Conservation (phyloP, 2,329 filamentous ascomycete species). For the Hyphodiscus sp. region DNA sequence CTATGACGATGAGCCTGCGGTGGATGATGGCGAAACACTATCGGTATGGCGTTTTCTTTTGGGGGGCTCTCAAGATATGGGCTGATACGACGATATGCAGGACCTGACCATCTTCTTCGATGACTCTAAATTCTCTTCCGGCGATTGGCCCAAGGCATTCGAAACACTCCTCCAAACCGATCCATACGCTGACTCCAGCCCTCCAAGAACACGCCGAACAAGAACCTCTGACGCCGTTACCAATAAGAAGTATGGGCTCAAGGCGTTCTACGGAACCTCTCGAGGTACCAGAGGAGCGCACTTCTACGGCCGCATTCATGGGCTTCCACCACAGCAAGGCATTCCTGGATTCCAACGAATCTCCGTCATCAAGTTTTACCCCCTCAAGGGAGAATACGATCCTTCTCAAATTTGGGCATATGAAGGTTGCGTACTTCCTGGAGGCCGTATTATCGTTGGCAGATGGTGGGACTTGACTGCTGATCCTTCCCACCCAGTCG, state of each 20-base stretch:
- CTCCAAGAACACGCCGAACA: neutral
- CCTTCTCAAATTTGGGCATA: constrained; percentile 36
- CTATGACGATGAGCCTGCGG: constrained; percentile 13
- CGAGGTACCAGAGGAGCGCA: constrained; percentile 10
- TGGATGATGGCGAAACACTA: constrained; percentile 19
- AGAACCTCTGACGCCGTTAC: neutral
- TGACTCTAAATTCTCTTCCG: constrained; percentile 9
- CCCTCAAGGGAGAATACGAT: constrained; percentile 16
- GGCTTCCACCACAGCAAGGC: constrained; percentile 39
- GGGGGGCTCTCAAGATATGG: neutral
- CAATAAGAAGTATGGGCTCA: neutral
- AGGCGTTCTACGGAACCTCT: neutral
- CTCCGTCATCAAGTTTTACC: constrained; percentile 45
- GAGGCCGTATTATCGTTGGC: constrained; percentile 40
- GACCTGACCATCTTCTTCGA: constrained; percentile 26
- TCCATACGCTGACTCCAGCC: constrained; percentile 14
- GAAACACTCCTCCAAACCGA: constrained; percentile 19
- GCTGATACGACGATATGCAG: constrained; percentile 8
- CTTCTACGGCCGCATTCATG: constrained; percentile 41
- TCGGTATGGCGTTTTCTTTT: constrained; percentile 15
- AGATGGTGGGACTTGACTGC: constrained; percentile 38
- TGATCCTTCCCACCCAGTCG: constrained; percentile 1
- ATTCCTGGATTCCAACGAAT: constrained; percentile 49
- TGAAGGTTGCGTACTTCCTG: constrained; percentile 41
- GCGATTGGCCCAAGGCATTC: constrained; percentile 20